A percentile compares a stretch with the other conserved stretches of the same genome.
These are phyloP conservation scores for Delonix regia DNA, from an alignment of 306 rosid species.

Conservation along the genomic window DNA sequence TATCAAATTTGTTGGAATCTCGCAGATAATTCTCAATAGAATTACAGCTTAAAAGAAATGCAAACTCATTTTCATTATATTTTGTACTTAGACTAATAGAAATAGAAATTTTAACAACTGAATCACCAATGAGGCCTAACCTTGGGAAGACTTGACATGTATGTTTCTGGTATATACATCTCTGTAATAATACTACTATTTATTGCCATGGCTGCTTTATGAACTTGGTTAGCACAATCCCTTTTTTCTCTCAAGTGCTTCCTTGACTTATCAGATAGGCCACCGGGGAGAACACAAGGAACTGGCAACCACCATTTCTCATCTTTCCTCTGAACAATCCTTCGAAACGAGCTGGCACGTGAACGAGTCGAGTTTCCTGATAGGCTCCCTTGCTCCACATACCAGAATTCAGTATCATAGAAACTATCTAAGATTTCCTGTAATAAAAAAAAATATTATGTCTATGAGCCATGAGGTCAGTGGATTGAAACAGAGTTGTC, in stretches of 20 bases:
- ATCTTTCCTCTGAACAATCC: slow-evolving; percentile 66
- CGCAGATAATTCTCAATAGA: neutral
- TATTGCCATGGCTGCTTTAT: slow-evolving; percentile 96
- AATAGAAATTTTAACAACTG: neutral
- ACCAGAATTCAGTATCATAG: slow-evolving; percentile 83
- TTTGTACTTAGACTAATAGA: neutral
- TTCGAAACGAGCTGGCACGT: slow-evolving; percentile 68
- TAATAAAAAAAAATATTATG: slow-evolving; percentile 5
- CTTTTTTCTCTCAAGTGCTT: slow-evolving; percentile 76
- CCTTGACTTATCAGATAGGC: slow-evolving; percentile 79
- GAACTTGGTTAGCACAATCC: slow-evolving; percentile 88
- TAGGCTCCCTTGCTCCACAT: slow-evolving; percentile 79
- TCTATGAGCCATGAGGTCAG: neutral
- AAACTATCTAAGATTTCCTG: slow-evolving; percentile 89
- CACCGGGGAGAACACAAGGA: slow-evolving; percentile 85
- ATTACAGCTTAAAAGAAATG: neutral
- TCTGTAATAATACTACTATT: slow-evolving; percentile 80
- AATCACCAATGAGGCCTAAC: slow-evolving; percentile 39
- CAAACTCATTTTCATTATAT: neutral
- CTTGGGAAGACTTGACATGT: slow-evolving; percentile 82
- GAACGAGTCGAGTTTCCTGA: slow-evolving; percentile 57
- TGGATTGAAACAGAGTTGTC: neutral
- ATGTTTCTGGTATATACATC: slow-evolving; percentile 85
- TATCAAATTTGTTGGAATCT: neutral
- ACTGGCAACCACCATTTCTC: slow-evolving; percentile 99